These are phyloP conservation scores for Rosa hybrid DNA, from an alignment of 331 rosid genomes.

Conservation along the genomic window DNA sequence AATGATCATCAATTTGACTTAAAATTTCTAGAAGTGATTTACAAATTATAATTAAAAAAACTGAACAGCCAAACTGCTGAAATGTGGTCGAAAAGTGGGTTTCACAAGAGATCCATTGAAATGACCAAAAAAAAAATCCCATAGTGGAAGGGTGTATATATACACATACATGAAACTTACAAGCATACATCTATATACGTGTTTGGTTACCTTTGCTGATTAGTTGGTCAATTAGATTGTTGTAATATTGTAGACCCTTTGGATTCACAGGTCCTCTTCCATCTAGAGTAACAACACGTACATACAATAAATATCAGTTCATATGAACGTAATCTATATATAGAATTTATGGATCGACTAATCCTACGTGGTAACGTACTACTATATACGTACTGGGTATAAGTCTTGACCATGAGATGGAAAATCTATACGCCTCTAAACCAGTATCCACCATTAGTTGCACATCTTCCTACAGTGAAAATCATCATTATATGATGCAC, in stretches of 20 bases:
- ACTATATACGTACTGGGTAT: constrained; percentile 50
- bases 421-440: constrained; percentile 68
- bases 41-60: too few relatives aligned
- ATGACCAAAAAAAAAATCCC: too few relatives aligned
- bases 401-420: constrained; percentile 86
- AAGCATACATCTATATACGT: background rate
- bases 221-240: constrained; percentile 64
- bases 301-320: background rate
- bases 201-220: constrained; percentile 42
- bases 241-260: constrained; percentile 61
- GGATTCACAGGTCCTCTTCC: constrained; percentile 70
- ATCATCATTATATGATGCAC: background rate
- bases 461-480: constrained; percentile 62
- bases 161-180: background rate
- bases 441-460: constrained; percentile 65
- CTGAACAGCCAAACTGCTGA: too few relatives aligned
- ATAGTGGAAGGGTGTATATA: too few relatives aligned
- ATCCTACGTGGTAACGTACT: background rate
- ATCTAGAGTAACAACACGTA: constrained; percentile 28
- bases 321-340: background rate
- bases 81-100: too few relatives aligned
- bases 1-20: too few relatives aligned
- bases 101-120: too few relatives aligned
- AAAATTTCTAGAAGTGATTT: too few relatives aligned
- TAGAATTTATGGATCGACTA: background rate